phyloP scores from a whole-genome alignment of 2,329 filamentous ascomycete genomes.

The Ceratocystis colombiana region DNA sequence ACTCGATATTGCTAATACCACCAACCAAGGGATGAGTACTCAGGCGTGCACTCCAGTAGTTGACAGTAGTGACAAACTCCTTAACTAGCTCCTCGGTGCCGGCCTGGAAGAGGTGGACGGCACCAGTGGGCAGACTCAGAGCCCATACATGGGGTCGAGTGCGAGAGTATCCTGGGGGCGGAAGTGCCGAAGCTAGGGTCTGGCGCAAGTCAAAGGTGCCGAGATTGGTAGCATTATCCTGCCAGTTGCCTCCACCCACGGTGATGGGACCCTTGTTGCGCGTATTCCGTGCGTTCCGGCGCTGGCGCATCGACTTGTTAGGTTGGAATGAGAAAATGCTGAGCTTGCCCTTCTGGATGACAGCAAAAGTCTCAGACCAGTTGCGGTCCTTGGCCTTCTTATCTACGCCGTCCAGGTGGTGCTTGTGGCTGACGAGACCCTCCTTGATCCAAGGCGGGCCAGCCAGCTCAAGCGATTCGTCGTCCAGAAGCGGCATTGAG shows the following conservation, averaged over 20 bases:
- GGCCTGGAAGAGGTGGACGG: slow-evolving; percentile 96
- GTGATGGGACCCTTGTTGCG: slow-evolving; percentile 46
- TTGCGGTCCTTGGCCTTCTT: slow-evolving; percentile 89
- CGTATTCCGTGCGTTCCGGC: slow-evolving; percentile 38
- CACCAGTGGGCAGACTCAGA: slow-evolving; percentile 78
- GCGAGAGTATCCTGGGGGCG: slow-evolving; percentile 86
- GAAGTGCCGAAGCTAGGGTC: slow-evolving; percentile 81
- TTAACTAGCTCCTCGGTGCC: slow-evolving; percentile 89
- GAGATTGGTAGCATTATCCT: slow-evolving; percentile 84
- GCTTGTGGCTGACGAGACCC: slow-evolving; percentile 90
- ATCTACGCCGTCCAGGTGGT: slow-evolving; percentile 81
- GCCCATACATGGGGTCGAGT: slow-evolving; percentile 88
- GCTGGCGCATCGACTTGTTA: slow-evolving; percentile 64
- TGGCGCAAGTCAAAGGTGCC: slow-evolving; percentile 82
- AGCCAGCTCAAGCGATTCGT: slow-evolving; percentile 81
- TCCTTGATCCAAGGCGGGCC: slow-evolving; percentile 99
- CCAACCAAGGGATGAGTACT: slow-evolving; percentile 89
- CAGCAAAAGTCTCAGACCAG: slow-evolving; percentile 92
- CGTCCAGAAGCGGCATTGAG: slow-evolving; percentile 63
- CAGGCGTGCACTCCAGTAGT: slow-evolving; percentile 93
- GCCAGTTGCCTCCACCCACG: slow-evolving; percentile 96
- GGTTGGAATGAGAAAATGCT: slow-evolving; percentile 86
- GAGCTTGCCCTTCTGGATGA: slow-evolving; percentile 89
- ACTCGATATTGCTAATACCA: slow-evolving; percentile 93
- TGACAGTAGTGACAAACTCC: slow-evolving; percentile 88